phyloP scores from a whole-genome alignment of 176 grass and related monocot genomes.

The Cymbopogon citratus region DNA sequence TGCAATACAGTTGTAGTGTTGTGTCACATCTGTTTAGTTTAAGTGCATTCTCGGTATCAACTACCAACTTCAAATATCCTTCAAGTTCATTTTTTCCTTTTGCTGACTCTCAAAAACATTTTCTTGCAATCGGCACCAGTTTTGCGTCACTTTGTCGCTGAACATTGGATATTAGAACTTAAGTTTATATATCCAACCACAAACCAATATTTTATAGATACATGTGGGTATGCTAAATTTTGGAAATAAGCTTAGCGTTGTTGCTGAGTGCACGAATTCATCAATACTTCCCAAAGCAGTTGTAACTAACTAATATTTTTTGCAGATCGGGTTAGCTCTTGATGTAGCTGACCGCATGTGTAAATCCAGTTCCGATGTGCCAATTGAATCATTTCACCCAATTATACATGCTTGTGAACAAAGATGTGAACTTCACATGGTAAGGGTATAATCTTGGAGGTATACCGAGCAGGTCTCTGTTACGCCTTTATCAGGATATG shows the following conservation, averaged over 20 bases:
- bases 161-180: background rate
- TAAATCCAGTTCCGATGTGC: slow-evolving; percentile 51
- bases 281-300: background rate
- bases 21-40: background rate
- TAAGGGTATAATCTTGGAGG: slow-evolving; percentile 37
- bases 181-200: slow-evolving; percentile 1
- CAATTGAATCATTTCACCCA: slow-evolving; percentile 63
- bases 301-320: slow-evolving; percentile 24
- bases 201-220: slow-evolving; percentile 3
- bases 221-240: slow-evolving; percentile 5
- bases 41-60: background rate
- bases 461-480: slow-evolving; percentile 15
- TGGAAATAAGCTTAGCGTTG: background rate
- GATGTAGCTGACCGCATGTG: slow-evolving; percentile 61
- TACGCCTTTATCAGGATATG: slow-evolving; percentile 6
- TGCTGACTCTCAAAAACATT: background rate
- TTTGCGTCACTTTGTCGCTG: background rate
- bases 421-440: slow-evolving; percentile 72
- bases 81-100: background rate
- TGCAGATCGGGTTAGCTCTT: slow-evolving; percentile 74
- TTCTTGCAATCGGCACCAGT: background rate
- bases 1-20: background rate
- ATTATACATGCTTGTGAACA: slow-evolving; percentile 80
- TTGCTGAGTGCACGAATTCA: background rate
- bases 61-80: background rate